phyloP scores from a whole-genome alignment of 352 stramenopile species.

The Phytophthora kernoviae region DNA sequence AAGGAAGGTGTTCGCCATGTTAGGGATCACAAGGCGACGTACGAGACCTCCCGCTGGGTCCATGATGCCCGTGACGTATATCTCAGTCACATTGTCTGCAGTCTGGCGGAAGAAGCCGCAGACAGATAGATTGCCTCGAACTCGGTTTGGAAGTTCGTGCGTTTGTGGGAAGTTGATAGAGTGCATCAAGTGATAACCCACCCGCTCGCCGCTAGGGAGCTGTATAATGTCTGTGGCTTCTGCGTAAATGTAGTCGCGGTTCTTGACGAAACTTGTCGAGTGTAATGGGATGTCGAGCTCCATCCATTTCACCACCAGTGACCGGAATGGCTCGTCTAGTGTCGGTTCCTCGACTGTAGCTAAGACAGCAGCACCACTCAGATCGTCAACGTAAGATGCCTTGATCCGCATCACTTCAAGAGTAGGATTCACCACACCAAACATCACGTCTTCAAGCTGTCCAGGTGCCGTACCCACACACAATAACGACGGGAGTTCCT shows the following conservation, averaged over 20 bases:
- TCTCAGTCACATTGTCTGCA: constrained; percentile 11
- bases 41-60: constrained; percentile 34
- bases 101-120: constrained; percentile 34
- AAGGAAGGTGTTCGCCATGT: constrained; percentile 25
- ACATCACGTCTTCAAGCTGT: constrained; percentile 39
- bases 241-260: constrained; percentile 51
- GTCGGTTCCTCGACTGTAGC: constrained; percentile 44
- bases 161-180: constrained; percentile 36
- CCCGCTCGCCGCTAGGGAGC: constrained; percentile 30
- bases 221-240: constrained; percentile 49
- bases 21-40: constrained; percentile 20
- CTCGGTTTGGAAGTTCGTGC: constrained; percentile 13
- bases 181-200: constrained; percentile 51
- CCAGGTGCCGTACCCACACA: constrained; percentile 27
- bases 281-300: constrained; percentile 34
- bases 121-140: constrained; percentile 31
- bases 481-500: constrained; percentile 35
- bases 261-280: constrained; percentile 37
- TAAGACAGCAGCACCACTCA: constrained; percentile 42
- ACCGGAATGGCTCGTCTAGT: constrained; percentile 45
- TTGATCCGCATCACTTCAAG: constrained; percentile 38
- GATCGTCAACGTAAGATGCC: constrained; percentile 42
- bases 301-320: constrained; percentile 40
- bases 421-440: constrained; percentile 38
- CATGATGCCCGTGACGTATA: constrained; percentile 37